A percentile compares a stretch with the other conserved stretches of the same genome.
These are phyloP conservation scores for Sapria himalayana DNA, from an alignment of 345 rosid genomes.

Conservation along the genomic window DNA sequence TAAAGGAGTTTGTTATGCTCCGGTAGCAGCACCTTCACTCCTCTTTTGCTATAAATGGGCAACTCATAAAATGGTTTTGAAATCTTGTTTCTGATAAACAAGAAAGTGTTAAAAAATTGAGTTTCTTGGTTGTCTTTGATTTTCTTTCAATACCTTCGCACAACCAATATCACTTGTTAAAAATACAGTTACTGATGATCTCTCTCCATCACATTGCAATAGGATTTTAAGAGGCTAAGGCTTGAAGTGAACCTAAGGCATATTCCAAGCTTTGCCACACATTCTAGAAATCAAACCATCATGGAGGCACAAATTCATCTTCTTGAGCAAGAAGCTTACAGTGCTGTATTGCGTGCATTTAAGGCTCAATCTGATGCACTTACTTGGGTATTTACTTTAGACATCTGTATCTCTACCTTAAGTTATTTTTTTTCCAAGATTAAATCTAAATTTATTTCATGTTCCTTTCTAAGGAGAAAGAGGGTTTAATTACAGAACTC, in stretches of 20 bases:
- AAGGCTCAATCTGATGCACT: slow-evolving; percentile 98
- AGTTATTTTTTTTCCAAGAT: background rate
- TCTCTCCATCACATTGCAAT: slow-evolving; percentile 19
- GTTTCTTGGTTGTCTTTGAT: no score
- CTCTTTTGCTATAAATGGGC: no score
- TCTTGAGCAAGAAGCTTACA: slow-evolving; percentile 94
- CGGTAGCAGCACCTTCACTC: no score
- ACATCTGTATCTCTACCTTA: background rate
- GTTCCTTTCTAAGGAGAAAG: slow-evolving; percentile 48
- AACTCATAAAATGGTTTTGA: no score
- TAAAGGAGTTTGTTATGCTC: no score
- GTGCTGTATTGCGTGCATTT: slow-evolving; percentile 81
- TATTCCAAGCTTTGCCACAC: slow-evolving; percentile 17
- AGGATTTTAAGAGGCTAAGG: slow-evolving; percentile 15
- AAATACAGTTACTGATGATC: slow-evolving; percentile 26
- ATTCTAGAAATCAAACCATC: slow-evolving; percentile 18
- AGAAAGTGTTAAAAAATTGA: no score
- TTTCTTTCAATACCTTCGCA: no score
- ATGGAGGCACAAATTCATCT: slow-evolving; percentile 85
- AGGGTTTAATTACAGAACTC: slow-evolving; percentile 77
- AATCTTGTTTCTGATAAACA: no score
- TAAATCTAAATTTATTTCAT: background rate
- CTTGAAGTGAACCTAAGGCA: slow-evolving; percentile 21
- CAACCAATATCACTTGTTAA: no score
- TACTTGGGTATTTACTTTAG: slow-evolving; percentile 51